Evolutionary conservation across 345 rosid genomes (phyloP).

Genomic region (Linum lewisii): DNA sequence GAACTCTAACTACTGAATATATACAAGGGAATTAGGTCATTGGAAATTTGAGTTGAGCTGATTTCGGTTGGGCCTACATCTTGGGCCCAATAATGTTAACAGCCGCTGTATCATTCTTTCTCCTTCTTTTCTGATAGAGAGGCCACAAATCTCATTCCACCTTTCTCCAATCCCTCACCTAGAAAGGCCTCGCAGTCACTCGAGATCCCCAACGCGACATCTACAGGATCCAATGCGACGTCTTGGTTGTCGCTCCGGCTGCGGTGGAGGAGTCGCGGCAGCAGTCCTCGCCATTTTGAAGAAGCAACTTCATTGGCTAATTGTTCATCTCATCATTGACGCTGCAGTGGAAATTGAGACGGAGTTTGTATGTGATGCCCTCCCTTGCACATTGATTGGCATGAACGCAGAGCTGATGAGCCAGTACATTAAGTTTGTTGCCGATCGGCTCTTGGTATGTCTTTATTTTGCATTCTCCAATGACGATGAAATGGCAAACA

Average conservation of each 20-base stretch:
- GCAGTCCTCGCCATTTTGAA: slow-evolving; percentile 60
- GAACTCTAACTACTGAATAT: too few relatives aligned
- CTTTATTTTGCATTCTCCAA: background rate
- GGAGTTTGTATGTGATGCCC: slow-evolving; percentile 81
- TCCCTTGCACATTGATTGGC: slow-evolving; percentile 82
- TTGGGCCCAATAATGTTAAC: too few relatives aligned
- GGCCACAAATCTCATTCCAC: slow-evolving; percentile 54
- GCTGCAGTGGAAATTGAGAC: slow-evolving; percentile 88
- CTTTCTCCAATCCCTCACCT: slow-evolving; percentile 34
- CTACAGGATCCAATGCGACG: slow-evolving; percentile 65
- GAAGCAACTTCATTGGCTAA: slow-evolving; percentile 47
- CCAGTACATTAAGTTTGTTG: slow-evolving; percentile 83
- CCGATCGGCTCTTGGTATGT: slow-evolving; percentile 79
- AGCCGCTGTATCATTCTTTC: too few relatives aligned
- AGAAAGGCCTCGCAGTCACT: slow-evolving; percentile 47
- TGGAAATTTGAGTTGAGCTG: too few relatives aligned
- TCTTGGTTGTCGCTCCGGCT: slow-evolving; percentile 64
- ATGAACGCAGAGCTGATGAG: slow-evolving; percentile 86
- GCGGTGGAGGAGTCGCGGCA: slow-evolving; percentile 94
- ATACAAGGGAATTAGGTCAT: too few relatives aligned
- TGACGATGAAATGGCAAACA: background rate
- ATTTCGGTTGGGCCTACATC: too few relatives aligned
- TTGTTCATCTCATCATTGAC: slow-evolving; percentile 51
- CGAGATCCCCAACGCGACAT: slow-evolving; percentile 18
- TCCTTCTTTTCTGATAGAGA: slow-evolving; percentile 26